Evolutionary conservation across 305 asterid species (phyloP).

Genomic region (Plantago lanceolata): DNA sequence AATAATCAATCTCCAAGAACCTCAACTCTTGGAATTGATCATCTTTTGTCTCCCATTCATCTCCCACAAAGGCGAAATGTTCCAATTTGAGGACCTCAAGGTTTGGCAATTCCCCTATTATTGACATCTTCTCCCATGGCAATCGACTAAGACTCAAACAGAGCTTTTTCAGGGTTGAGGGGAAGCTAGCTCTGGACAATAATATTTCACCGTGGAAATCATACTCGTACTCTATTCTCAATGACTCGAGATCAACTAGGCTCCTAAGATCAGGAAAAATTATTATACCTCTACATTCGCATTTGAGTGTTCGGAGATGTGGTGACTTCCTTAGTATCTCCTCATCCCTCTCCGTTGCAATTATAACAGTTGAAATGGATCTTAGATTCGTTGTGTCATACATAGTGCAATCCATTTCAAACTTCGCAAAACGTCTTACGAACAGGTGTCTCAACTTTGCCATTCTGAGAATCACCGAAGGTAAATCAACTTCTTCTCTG

Average conservation of each 20-base stretch:
- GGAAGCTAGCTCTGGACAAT: too few species aligned
- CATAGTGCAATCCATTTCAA: not conserved
- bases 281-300: not conserved
- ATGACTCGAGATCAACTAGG: slow-evolving; percentile 4
- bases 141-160: slow-evolving; percentile 19
- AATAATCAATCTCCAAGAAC: slow-evolving; percentile 17
- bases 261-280: not conserved
- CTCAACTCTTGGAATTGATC: slow-evolving; percentile 22
- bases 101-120: slow-evolving; percentile 20
- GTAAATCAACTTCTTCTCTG: not conserved
- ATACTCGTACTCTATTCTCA: not conserved
- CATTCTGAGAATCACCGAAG: slow-evolving; percentile 22
- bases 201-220: too few species aligned
- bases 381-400: not conserved
- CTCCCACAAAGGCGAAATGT: slow-evolving; percentile 9
- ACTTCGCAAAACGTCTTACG: not conserved
- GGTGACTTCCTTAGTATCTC: slow-evolving; percentile 12
- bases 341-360: not conserved
- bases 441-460: slow-evolving; percentile 22
- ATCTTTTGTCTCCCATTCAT: slow-evolving; percentile 22
- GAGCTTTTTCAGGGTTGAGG: slow-evolving; percentile 25
- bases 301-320: slow-evolving; percentile 14
- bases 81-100: slow-evolving; percentile 31
- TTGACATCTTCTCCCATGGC: slow-evolving; percentile 17
- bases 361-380: not conserved